These are phyloP conservation scores for Primulina tabacum DNA, from an alignment of 257 asterid genomes.

Conservation along the genomic window DNA sequence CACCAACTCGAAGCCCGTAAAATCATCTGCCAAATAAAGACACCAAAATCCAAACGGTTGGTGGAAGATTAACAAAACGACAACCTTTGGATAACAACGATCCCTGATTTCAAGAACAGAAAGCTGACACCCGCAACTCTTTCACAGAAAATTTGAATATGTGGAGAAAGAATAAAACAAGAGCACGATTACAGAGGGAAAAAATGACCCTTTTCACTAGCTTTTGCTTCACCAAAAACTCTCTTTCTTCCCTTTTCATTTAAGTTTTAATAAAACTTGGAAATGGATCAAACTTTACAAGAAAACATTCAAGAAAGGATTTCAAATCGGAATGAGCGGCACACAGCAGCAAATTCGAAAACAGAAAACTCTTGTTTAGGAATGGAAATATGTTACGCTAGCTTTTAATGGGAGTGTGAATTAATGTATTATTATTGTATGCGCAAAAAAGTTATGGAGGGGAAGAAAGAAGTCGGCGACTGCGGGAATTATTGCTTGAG, in stretches of 20 bases:
- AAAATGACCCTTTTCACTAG: conserved; percentile 15
- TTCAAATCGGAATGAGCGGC: conserved; percentile 27
- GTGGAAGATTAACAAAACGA: conserved; percentile 21
- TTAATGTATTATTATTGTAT: neutral
- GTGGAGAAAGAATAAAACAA: neutral
- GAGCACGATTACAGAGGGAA: neutral
- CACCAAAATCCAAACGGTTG: neutral
- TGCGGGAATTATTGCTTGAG: conserved; percentile 54
- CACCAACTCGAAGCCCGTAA: conserved; percentile 5
- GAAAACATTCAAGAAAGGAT: conserved; percentile 14
- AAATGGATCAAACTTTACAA: conserved; percentile 25
- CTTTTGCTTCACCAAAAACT: conserved; percentile 3
- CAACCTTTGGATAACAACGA: conserved; percentile 20
- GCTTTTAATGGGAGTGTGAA: neutral
- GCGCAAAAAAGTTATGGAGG: conserved; percentile 3
- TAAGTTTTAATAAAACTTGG: conserved; percentile 16
- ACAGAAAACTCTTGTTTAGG: neutral
- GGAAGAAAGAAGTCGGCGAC: conserved; percentile 39
- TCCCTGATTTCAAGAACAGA: neutral
- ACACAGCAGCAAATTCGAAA: conserved; percentile 24
- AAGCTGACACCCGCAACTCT: neutral
- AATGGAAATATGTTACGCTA: neutral
- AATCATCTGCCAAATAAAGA: conserved; percentile 12
- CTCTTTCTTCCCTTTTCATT: neutral
- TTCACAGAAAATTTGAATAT: neutral